These are phyloP conservation scores for Triticum timopheevii DNA, from an alignment of 176 grass and related monocot species.

Conservation along the genomic window DNA sequence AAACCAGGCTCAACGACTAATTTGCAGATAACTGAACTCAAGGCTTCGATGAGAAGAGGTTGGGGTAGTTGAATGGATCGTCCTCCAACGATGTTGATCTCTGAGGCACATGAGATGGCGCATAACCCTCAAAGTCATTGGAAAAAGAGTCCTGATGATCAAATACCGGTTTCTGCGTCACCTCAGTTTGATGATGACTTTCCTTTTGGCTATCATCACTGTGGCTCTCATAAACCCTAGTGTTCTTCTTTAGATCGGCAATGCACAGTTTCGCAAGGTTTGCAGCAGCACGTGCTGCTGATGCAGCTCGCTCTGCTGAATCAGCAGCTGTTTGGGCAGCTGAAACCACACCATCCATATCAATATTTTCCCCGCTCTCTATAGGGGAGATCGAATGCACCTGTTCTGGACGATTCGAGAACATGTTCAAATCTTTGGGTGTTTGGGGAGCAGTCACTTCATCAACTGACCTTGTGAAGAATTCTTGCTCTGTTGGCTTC, in stretches of 20 bases:
- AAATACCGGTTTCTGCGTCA: constrained; percentile 43
- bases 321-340: constrained; percentile 79
- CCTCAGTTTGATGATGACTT: constrained; percentile 27
- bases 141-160: constrained; percentile 73
- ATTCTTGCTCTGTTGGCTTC: constrained; percentile 47
- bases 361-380: constrained; percentile 33
- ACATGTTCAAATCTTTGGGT: constrained; percentile 28
- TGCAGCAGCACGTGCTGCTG: constrained; percentile 76
- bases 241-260: constrained; percentile 60
- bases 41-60: constrained; percentile 70
- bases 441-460: constrained; percentile 37
- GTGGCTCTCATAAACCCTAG: constrained; percentile 26
- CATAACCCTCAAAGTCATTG: constrained; percentile 25
- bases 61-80: constrained; percentile 79
- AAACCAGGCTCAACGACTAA: constrained; percentile 21
- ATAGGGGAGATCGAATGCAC: background rate
- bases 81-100: constrained; percentile 71
- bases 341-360: constrained; percentile 73
- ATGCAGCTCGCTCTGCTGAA: constrained; percentile 70
- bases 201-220: constrained; percentile 26
- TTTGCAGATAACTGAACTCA: background rate
- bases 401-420: constrained; percentile 34
- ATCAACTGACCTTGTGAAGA: constrained; percentile 39
- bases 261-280: constrained; percentile 75
- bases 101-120: constrained; percentile 56